These are phyloP conservation scores for Mytilinidion resinicola DNA, from an alignment of 495 filamentous ascomycete genomes.

Conservation along the genomic window DNA sequence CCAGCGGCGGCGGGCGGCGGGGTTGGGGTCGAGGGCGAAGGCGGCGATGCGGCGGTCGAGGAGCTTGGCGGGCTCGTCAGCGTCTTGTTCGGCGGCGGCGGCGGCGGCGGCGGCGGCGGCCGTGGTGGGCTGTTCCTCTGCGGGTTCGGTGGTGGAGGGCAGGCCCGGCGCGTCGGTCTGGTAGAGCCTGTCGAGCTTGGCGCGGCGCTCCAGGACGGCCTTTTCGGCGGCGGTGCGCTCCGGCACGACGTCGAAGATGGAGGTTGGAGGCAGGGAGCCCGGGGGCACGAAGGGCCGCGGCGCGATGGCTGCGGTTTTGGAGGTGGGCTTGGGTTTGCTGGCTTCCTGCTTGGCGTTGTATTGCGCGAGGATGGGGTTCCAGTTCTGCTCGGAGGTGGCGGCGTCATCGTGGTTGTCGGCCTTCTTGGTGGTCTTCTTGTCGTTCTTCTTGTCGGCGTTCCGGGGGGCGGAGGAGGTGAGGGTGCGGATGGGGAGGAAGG, in stretches of 20 bases:
- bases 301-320: not conserved
- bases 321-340: not conserved
- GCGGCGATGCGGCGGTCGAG: slow-evolving; percentile 40
- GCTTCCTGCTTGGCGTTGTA: slow-evolving; percentile 24
- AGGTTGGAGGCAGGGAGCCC: slow-evolving; percentile 42
- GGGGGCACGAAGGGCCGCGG: not conserved
- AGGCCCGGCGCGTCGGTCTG: no score
- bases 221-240: not conserved
- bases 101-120: not conserved
- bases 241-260: slow-evolving; percentile 56
- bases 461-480: not conserved
- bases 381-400: not conserved
- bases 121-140: no score
- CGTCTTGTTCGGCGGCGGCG: slow-evolving; percentile 1
- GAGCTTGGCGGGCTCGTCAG: not conserved
- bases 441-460: not conserved
- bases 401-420: not conserved
- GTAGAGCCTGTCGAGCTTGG: no score
- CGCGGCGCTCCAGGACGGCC: no score
- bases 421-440: not conserved
- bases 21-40: slow-evolving; percentile 61
- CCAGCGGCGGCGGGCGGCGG: slow-evolving; percentile 59
- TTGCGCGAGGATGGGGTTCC: slow-evolving; percentile 33
- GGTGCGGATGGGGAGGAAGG: not conserved
- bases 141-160: no score